These are phyloP conservation scores for Scopulariopsis brevicaulis DNA, from an alignment of 2,329 filamentous ascomycete genomes.

Conservation along the genomic window DNA sequence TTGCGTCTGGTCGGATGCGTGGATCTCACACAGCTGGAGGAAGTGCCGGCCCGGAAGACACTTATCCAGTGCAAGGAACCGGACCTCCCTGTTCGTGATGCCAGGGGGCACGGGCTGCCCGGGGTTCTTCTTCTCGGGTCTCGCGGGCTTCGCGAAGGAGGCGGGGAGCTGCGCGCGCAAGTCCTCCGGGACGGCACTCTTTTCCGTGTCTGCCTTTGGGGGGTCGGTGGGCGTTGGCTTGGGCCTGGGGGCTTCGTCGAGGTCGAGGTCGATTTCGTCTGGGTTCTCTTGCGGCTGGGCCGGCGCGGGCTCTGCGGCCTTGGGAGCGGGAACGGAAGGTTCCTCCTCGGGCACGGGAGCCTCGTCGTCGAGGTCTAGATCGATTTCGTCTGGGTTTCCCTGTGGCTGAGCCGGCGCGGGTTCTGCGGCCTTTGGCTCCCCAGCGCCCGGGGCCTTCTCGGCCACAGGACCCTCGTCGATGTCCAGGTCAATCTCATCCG, in stretches of 20 bases:
- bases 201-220: slow-evolving; percentile 9
- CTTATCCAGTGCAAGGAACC: slow-evolving; percentile 88
- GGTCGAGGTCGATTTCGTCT: slow-evolving; percentile 61
- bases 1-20: slow-evolving; percentile 25
- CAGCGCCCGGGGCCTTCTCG: background rate
- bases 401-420: slow-evolving; percentile 4
- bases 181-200: slow-evolving; percentile 40
- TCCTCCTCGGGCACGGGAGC: slow-evolving; percentile 12
- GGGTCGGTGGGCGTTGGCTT: slow-evolving; percentile 2
- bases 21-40: slow-evolving; percentile 63
- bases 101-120: slow-evolving; percentile 55
- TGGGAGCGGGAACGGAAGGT: background rate
- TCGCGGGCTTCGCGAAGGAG: slow-evolving; percentile 46
- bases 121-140: slow-evolving; percentile 26
- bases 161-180: slow-evolving; percentile 66
- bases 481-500: no score
- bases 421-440: background rate
- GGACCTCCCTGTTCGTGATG: slow-evolving; percentile 69
- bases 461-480: no score
- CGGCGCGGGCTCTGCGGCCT: background rate
- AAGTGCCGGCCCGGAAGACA: slow-evolving; percentile 72
- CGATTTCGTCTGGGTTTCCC: slow-evolving; percentile 56
- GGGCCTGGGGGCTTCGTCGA: slow-evolving; percentile 22
- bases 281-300: slow-evolving; percentile 32
- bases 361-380: slow-evolving; percentile 53